Evolutionary conservation across 2,329 filamentous ascomycete species (phyloP).

Genomic region (Hortaea werneckii): DNA sequence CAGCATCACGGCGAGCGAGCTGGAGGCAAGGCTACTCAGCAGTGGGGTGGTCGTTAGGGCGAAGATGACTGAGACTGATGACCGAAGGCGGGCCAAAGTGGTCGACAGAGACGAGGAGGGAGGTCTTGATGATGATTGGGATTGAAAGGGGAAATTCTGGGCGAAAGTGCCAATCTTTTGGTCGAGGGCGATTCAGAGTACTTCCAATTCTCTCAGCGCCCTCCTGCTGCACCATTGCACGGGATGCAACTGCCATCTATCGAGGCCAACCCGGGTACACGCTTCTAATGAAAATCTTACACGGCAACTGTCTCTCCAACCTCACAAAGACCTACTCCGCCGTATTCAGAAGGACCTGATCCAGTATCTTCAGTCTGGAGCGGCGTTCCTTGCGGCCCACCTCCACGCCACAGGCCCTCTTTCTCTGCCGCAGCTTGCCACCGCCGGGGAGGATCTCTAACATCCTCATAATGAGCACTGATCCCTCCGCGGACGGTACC

Average conservation of each 20-base stretch:
- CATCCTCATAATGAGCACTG: constrained; percentile 39
- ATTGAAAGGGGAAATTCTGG: constrained; percentile 19
- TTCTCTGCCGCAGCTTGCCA: constrained; percentile 37
- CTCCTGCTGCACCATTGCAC: too few relatives aligned
- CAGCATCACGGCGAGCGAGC: constrained; percentile 43
- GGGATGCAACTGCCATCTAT: too few relatives aligned
- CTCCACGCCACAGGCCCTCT: constrained; percentile 25
- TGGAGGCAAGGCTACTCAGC: constrained; percentile 43
- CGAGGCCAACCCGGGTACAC: too few relatives aligned
- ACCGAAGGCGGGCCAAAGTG: constrained; percentile 23
- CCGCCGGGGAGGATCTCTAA: constrained; percentile 36
- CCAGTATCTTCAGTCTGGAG: constrained; percentile 29
- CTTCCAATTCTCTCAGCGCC: too few relatives aligned
- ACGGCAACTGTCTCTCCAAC: constrained; percentile 39
- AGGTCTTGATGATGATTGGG: constrained; percentile 45
- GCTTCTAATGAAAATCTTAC: constrained; percentile 6
- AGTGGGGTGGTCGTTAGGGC: constrained; percentile 42
- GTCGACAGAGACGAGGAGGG: constrained; percentile 23
- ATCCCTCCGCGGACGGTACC: constrained; percentile 39
- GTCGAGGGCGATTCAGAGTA: too few relatives aligned
- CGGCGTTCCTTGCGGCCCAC: constrained; percentile 19
- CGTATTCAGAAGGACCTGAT: constrained; percentile 27
- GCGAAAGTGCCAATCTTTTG: too few relatives aligned
- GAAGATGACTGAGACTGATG: constrained; percentile 41
- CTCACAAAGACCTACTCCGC: constrained; percentile 31